phyloP scores from a whole-genome alignment of 495 filamentous ascomycete genomes.

The Jackrogersella multiformis region DNA sequence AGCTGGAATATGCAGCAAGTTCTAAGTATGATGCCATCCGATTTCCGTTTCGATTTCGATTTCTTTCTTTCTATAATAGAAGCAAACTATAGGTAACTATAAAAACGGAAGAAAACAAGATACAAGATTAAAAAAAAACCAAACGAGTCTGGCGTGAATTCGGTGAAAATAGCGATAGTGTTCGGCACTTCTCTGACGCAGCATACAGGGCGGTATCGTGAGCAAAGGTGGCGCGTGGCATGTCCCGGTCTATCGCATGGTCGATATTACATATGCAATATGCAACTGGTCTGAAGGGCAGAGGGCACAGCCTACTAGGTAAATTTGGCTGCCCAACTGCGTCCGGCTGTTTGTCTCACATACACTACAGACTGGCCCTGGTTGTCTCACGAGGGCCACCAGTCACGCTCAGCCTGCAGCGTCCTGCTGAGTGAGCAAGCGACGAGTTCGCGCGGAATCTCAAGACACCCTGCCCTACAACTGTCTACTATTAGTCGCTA shows the following conservation, averaged over 20 bases:
- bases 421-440: constrained; percentile 38
- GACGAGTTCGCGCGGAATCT: constrained; percentile 13
- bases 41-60: constrained; percentile 21
- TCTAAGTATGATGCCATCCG: constrained; percentile 37
- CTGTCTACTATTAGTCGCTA: constrained; percentile 1
- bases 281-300: not conserved
- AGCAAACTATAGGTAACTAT: too few relatives aligned
- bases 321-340: constrained; percentile 34
- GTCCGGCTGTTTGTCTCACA: constrained; percentile 33
- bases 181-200: constrained; percentile 37
- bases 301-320: constrained; percentile 26
- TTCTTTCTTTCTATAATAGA: not conserved
- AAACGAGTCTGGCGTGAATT: constrained; percentile 17
- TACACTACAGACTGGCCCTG: constrained; percentile 15
- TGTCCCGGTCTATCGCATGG: constrained; percentile 30
- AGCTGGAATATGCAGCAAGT: constrained; percentile 26
- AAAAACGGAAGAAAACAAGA: constrained; percentile 1
- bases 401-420: constrained; percentile 41
- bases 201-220: constrained; percentile 23
- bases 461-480: constrained; percentile 3
- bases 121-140: not conserved
- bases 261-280: constrained; percentile 15
- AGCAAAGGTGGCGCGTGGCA: constrained; percentile 38
- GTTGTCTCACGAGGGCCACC: constrained; percentile 40
- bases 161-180: constrained; percentile 13